These are phyloP conservation scores for Termitomyces sp. DNA, from an alignment of 768 basidiomycete species.

Conservation along the genomic window DNA sequence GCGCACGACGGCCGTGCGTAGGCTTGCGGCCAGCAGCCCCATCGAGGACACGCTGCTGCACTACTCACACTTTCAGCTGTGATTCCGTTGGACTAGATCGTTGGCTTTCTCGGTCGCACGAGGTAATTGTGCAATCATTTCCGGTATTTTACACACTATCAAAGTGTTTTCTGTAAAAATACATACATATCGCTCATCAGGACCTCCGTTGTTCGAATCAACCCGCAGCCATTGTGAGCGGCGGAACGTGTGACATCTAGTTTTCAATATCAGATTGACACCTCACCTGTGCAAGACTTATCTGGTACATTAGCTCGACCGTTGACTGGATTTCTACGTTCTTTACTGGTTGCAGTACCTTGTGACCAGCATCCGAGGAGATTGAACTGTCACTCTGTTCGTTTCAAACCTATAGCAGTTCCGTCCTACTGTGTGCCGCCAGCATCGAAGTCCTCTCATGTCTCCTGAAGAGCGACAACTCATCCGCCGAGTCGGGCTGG, in stretches of 20 bases:
- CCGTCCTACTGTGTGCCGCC: background rate
- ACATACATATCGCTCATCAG: no score
- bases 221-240: background rate
- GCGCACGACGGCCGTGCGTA: constrained; percentile 1
- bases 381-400: background rate
- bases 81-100: no score
- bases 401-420: background rate
- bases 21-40: background rate
- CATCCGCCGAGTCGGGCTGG: background rate
- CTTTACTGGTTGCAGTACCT: no score
- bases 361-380: no score
- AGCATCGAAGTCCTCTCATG: background rate
- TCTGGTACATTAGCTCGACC: background rate
- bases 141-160: no score
- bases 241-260: background rate
- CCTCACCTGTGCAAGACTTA: background rate
- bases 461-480: background rate
- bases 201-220: no score
- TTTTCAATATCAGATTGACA: background rate
- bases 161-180: no score
- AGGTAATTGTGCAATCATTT: no score
- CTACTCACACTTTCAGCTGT: no score
- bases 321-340: background rate
- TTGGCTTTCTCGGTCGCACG: no score
- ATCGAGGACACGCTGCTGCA: no score